phyloP scores from a whole-genome alignment of 2,329 filamentous ascomycete species.

The Venturia aucupariae region DNA sequence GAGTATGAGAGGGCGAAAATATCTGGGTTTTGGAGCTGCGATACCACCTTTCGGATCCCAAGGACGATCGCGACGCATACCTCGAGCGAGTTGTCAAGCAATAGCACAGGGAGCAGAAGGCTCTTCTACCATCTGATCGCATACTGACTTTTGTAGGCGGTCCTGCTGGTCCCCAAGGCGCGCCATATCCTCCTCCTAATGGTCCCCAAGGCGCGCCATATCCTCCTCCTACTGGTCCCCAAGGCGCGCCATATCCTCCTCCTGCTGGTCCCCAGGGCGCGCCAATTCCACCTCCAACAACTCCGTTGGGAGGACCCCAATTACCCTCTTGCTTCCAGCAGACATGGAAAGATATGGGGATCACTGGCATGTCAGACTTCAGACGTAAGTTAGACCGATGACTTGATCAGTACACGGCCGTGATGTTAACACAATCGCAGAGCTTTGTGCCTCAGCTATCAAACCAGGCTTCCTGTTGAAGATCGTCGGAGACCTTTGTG shows the following conservation, averaged over 20 bases:
- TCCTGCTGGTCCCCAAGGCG: not conserved
- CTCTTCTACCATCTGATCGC: not conserved
- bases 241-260: not conserved
- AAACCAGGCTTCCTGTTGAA: not conserved
- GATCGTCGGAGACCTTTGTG: not conserved
- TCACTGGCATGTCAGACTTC: constrained; percentile 3
- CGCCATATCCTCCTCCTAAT: not conserved
- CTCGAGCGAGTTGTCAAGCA: not conserved
- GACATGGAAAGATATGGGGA: not conserved
- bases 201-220: not conserved
- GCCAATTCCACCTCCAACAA: not conserved
- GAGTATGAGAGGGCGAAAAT: not conserved
- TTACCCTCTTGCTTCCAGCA: not conserved
- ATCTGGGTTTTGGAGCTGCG: not conserved
- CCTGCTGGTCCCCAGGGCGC: not conserved
- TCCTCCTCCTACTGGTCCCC: not conserved
- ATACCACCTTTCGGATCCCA: not conserved
- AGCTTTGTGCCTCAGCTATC: not conserved
- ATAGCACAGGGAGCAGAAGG: not conserved
- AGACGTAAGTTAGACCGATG: not conserved
- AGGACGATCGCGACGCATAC: not conserved
- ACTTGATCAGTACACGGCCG: too few species aligned
- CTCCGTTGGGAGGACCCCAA: not conserved
- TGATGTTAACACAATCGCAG: not conserved
- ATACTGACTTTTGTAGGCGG: not conserved